Base-by-base conservation (phyloP, 2,329 filamentous ascomycete species). In the Aspergillus tanneri region DNA sequence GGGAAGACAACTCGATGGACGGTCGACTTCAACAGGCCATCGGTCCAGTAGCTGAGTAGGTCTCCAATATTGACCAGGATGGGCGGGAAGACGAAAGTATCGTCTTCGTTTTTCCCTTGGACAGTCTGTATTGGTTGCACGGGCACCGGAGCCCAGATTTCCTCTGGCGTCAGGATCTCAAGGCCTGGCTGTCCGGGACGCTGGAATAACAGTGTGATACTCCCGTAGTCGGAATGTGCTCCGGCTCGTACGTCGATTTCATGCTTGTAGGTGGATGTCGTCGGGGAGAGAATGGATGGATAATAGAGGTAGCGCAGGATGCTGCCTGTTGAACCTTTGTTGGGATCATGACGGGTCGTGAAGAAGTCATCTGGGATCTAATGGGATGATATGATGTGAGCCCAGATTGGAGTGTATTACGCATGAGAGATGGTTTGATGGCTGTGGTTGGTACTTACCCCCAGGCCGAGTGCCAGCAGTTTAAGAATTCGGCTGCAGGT, bases 161-260 rank as follows among this genome's bases (percentile, higher is more conserved):
- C 67, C 12, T 77, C 73, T 0, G 77, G 77, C 2, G 83, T 85
- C 5, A 85, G 78, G 52, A 97, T 86, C 68, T 97, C 90, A 1
- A 99, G 77, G 0, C 93, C 93, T 0, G 90, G 85, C 62, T 96
- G 90, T 2, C 87, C 87, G 1, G 82, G 82, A 2, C 91, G 81
- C 57, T 93, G 90, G 76, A 99, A 97, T 9, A 97, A 80, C 0
- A 86, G 74, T 0, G 83, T 86, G 40, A 86, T 64, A 46, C 74
- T 80, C 24, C 82, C 82, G 71, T 96, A 96, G 73, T 96, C 91
- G 4, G 87, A 92, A 69, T 97, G 92, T 0, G 92, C 90, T 48
- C 92, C 93, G 5, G 92, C 92, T 22, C 92, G 85, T 52, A 96
- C 82, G 62, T 92, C 88, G 14, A 75, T 70, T 28, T 71, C 69